Base-by-base conservation (phyloP, 768 basidiomycete genomes). In the Lactarius sanguifluus region DNA sequence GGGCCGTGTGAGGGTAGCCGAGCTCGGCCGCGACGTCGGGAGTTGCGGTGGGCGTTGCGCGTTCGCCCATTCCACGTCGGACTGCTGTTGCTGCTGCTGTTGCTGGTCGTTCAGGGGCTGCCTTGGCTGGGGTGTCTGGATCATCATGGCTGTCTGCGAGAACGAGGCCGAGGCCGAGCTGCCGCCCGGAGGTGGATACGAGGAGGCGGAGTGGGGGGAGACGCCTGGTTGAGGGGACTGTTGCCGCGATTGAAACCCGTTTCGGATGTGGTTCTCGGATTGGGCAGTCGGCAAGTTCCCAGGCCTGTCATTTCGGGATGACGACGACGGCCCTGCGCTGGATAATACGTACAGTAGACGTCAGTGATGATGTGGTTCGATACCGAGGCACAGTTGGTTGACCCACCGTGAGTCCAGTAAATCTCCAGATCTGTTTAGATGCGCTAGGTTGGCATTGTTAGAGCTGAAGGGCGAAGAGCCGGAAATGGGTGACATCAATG, bases 121-220 rank as follows among this genome's bases (percentile, higher is more conserved):
- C 54, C 76, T 75, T 41, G 73, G 67, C n/a, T 79, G 72, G 47
- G 76, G 74, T 64, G 77, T 78, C 73, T 83, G 82, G 55, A 80
- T 75, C 78, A 80, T 77, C 72, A 76, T 74, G 10, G 73, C 74
- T 34, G 77, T 76, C 66, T 81, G 83, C 20, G 82, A 81, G 28
- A 82, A 75, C 16, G 82, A 78, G 3, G 76, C 61, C 5, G 81
- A 81, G 34, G 82, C 77, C 16, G 55, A n/a, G 30, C 68, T 68
- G 20, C 68, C 70, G 30, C 68, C 70, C 16, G 68, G 56, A 20
- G 68, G 56, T 0, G 64, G 68, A 32, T 61, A 71, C 5, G 68
- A 69, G 9, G 64, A 55, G 0, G 68, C 41, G 2, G 59, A 23
- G 13, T 66, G 65, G 28, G 58, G 15, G 1, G 66, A 7, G 43